These are phyloP conservation scores for Auricularia cornea DNA, from an alignment of 768 basidiomycete genomes.

Conservation along the genomic window DNA sequence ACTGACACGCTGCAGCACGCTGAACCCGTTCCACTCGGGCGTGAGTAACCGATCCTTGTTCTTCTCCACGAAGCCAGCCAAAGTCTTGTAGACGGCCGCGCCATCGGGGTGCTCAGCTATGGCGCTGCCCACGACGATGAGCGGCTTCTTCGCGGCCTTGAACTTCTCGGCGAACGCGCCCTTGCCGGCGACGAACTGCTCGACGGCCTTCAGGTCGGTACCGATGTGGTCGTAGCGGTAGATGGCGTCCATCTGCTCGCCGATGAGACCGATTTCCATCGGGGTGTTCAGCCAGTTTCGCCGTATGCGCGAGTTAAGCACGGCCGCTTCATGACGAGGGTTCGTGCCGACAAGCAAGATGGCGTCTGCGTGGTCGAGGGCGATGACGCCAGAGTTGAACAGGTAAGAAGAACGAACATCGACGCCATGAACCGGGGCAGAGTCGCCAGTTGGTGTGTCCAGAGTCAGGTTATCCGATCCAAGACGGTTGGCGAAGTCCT, in stretches of 20 bases:
- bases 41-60: constrained; percentile 71
- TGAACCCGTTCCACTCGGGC: constrained; percentile 94
- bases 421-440: constrained; percentile 68
- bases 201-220: constrained; percentile 59
- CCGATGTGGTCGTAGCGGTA: constrained; percentile 94
- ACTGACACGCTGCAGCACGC: constrained; percentile 81
- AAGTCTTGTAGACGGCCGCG: constrained; percentile 60
- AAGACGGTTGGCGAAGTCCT: constrained; percentile 86
- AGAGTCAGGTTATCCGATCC: constrained; percentile 90
- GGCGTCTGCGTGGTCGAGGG: constrained; percentile 83
- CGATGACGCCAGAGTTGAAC: constrained; percentile 89
- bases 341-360: constrained; percentile 94
- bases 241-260: constrained; percentile 82
- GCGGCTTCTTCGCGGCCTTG: constrained; percentile 78
- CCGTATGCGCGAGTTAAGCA: constrained; percentile 93
- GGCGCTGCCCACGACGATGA: constrained; percentile 89
- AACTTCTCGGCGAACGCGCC: constrained; percentile 78
- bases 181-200: constrained; percentile 71
- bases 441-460: constrained; percentile 62
- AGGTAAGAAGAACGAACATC: constrained; percentile 95
- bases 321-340: constrained; percentile 94
- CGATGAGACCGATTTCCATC: constrained; percentile 82
- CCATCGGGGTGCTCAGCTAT: constrained; percentile 82
- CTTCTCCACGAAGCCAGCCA: constrained; percentile 71
- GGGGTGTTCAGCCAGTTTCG: constrained; percentile 87